Evolutionary conservation across 1,284 basidiomycete species (phyloP).

Genomic region (Austroboletus rostrupii): DNA sequence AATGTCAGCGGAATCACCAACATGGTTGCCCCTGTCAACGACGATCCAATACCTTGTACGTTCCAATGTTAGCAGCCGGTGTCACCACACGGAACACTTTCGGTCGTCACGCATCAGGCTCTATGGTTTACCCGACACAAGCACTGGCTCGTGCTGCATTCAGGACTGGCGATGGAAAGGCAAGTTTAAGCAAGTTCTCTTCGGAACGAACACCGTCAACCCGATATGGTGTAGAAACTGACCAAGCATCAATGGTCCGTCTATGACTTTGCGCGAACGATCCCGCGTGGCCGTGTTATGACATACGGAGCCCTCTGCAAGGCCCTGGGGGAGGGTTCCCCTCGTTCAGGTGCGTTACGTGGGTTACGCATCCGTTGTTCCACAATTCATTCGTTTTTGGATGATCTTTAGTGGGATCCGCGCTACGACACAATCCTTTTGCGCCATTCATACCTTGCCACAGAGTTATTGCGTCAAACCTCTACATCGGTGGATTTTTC

Average conservation of each 20-base stretch:
- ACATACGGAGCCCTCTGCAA: constrained; percentile 55
- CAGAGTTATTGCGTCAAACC: constrained; percentile 56
- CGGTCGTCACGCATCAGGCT: constrained; percentile 1
- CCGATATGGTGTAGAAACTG: constrained; percentile 30
- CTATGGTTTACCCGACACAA: constrained; percentile 6
- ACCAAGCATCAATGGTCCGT: constrained; percentile 58
- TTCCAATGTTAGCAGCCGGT: not conserved
- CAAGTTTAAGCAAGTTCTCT: not conserved
- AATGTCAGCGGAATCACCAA: not conserved
- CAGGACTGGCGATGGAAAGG: constrained; percentile 12
- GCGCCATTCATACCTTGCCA: constrained; percentile 64
- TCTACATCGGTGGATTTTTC: constrained; percentile 56
- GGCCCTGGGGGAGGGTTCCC: constrained; percentile 49
- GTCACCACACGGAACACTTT: not conserved
- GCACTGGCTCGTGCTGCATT: constrained; percentile 6
- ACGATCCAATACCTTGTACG: not conserved
- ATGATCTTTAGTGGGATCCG: constrained; percentile 47
- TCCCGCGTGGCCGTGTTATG: constrained; percentile 50
- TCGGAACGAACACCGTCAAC: not conserved
- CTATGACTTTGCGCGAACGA: constrained; percentile 48
- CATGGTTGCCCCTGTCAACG: not conserved
- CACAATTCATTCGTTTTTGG: not conserved
- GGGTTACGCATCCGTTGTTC: not conserved
- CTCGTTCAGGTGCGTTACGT: constrained; percentile 47
- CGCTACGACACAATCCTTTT: constrained; percentile 60